phyloP scores from a whole-genome alignment of 768 basidiomycete genomes.

The Tricholoma matsutake region DNA sequence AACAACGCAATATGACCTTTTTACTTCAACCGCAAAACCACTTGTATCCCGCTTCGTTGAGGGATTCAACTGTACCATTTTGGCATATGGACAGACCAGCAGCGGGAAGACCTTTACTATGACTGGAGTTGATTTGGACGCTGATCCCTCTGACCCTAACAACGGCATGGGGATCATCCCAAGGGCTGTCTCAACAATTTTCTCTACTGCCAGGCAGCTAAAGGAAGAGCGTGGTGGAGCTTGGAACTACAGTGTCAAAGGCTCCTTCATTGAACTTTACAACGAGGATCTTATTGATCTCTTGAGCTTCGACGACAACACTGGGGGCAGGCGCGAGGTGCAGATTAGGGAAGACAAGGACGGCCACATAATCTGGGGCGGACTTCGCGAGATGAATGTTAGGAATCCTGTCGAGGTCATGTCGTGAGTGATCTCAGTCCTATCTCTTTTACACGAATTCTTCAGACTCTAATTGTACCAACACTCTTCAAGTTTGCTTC shows the following conservation, averaged over 20 bases:
- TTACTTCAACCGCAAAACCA: conserved; percentile 79
- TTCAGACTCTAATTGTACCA: conserved; percentile 7
- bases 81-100: conserved; percentile 97
- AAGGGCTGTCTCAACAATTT: conserved; percentile 87
- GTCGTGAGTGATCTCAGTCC: conserved; percentile 56
- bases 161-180: conserved; percentile 96
- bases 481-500: conserved; percentile 60
- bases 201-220: conserved; percentile 69
- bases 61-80: conserved; percentile 96
- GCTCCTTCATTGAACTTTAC: conserved; percentile 96
- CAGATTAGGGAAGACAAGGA: conserved; percentile 97
- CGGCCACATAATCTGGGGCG: conserved; percentile 96
- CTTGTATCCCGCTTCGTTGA: conserved; percentile 85
- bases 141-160: conserved; percentile 76
- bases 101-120: conserved; percentile 98
- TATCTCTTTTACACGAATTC: not conserved
- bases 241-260: conserved; percentile 81
- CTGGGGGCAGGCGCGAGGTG: conserved; percentile 74
- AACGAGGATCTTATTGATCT: conserved; percentile 99
- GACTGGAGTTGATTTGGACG: conserved; percentile 92
- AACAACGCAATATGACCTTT: conserved; percentile 83
- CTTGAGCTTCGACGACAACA: conserved; percentile 67
- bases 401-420: conserved; percentile 85
- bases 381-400: conserved; percentile 90
- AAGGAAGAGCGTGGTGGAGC: conserved; percentile 71